phyloP scores from a whole-genome alignment of 2,329 filamentous ascomycete genomes.

The Monosporascus sp. region DNA sequence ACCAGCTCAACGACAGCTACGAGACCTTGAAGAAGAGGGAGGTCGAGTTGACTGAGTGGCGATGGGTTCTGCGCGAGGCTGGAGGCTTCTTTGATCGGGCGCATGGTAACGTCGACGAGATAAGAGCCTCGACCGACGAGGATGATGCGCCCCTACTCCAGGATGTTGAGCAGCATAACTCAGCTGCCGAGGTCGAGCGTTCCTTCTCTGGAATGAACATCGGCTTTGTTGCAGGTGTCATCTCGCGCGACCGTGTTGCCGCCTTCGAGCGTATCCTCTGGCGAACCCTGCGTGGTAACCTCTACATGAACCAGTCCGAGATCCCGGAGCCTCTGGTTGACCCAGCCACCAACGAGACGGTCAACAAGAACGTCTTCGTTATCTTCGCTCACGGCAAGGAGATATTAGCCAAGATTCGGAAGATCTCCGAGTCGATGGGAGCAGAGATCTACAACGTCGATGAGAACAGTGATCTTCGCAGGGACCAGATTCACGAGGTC shows the following conservation, averaged over 20 bases:
- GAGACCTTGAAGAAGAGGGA: conserved; percentile 97
- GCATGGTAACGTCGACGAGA: conserved; percentile 94
- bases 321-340: conserved; percentile 91
- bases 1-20: conserved; percentile 93
- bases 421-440: conserved; percentile 96
- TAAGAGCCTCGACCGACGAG: conserved; percentile 81
- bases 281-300: conserved; percentile 92
- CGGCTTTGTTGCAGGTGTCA: conserved; percentile 95
- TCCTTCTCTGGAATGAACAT: conserved; percentile 99
- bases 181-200: conserved; percentile 64
- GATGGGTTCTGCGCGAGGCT: conserved; percentile 93
- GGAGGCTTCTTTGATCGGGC: conserved; percentile 96
- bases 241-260: conserved; percentile 84
- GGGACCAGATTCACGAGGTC: conserved; percentile 96
- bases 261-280: conserved; percentile 97
- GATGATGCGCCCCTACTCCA: conserved; percentile 91
- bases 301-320: conserved; percentile 99
- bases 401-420: conserved; percentile 96
- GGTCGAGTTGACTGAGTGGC: conserved; percentile 95
- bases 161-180: conserved; percentile 80
- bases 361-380: conserved; percentile 97
- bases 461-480: conserved; percentile 90
- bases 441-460: conserved; percentile 96
- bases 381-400: conserved; percentile 99
- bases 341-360: conserved; percentile 83